These are phyloP conservation scores for Skeletonema marinoi DNA, from an alignment of 108 stramenopile genomes.

Conservation along the genomic window DNA sequence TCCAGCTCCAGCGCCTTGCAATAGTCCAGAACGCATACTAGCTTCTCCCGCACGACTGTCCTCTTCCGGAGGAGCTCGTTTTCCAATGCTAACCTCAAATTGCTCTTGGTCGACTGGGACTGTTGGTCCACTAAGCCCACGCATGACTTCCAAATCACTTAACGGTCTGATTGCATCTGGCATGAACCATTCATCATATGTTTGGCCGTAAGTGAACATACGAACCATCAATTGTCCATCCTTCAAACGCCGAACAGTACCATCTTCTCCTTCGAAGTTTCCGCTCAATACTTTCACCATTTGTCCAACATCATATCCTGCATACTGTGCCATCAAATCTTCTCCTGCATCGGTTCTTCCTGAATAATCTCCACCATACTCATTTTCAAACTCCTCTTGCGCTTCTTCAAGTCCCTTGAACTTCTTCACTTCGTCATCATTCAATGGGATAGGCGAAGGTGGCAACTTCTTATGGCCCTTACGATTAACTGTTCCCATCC, in stretches of 20 bases:
- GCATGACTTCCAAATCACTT: conserved; percentile 61
- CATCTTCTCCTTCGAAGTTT: conserved; percentile 77
- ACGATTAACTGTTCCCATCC: conserved; percentile 86
- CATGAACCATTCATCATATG: conserved; percentile 80
- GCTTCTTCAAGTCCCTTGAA: conserved; percentile 80
- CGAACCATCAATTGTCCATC: conserved; percentile 72
- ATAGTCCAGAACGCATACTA: conserved; percentile 24
- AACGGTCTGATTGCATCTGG: conserved; percentile 74
- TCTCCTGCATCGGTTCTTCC: conserved; percentile 47
- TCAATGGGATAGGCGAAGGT: conserved; percentile 69
- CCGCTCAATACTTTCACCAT: conserved; percentile 79
- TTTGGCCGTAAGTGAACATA: conserved; percentile 80
- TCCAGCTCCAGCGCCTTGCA: conserved; percentile 41
- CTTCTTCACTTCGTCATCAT: conserved; percentile 76
- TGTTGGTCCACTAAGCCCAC: conserved; percentile 69
- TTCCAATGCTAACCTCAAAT: conserved; percentile 57
- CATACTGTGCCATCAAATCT: conserved; percentile 63
- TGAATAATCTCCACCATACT: conserved; percentile 49
- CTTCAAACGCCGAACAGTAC: conserved; percentile 72
- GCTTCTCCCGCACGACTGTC: conserved; percentile 4
- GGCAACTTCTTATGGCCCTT: conserved; percentile 81
- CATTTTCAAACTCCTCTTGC: conserved; percentile 53
- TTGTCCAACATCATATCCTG: conserved; percentile 71
- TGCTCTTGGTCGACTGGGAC: conserved; percentile 67
- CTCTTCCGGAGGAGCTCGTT: conserved; percentile 31